Percentiles rank a stretch among this genome's conserved stretches.
phyloP scores from a whole-genome alignment of 805 yeast species.

The Metschnikowia continentalis region DNA sequence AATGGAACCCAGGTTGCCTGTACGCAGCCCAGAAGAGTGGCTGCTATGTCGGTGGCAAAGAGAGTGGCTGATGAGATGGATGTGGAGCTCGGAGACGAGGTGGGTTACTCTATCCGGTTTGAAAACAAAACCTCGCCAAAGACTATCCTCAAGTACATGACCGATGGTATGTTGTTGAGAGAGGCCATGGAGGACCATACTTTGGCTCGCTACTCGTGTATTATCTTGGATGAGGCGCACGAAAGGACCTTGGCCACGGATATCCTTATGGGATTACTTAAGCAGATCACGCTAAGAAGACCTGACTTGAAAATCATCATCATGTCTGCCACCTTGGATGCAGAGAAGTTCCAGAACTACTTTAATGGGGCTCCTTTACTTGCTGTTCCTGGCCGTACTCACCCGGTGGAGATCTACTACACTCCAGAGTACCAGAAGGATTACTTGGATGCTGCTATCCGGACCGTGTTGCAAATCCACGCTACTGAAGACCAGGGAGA shows the following conservation, averaged over 20 bases:
- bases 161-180: constrained; percentile 96
- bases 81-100: constrained; percentile 87
- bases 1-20: constrained; percentile 85
- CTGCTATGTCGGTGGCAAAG: constrained; percentile 97
- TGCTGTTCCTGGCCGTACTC: constrained; percentile 97
- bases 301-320: constrained; percentile 86
- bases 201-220: constrained; percentile 75
- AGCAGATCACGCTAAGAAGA: constrained; percentile 74
- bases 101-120: constrained; percentile 92
- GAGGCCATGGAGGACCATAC: constrained; percentile 97
- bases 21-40: constrained; percentile 96
- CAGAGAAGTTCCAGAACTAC: constrained; percentile 88
- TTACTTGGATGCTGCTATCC: constrained; percentile 88
- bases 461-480: constrained; percentile 94
- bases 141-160: constrained; percentile 91
- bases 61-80: constrained; percentile 98
- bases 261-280: constrained; percentile 90
- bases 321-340: constrained; percentile 98
- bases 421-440: constrained; percentile 97
- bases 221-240: constrained; percentile 95
- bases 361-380: constrained; percentile 89
- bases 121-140: constrained; percentile 80
- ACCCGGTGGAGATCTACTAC: constrained; percentile 93
- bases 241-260: constrained; percentile 96
- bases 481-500: constrained; percentile 96